These are phyloP conservation scores for Ascodesmis nigricans DNA, from an alignment of 495 filamentous ascomycete genomes.

Conservation along the genomic window DNA sequence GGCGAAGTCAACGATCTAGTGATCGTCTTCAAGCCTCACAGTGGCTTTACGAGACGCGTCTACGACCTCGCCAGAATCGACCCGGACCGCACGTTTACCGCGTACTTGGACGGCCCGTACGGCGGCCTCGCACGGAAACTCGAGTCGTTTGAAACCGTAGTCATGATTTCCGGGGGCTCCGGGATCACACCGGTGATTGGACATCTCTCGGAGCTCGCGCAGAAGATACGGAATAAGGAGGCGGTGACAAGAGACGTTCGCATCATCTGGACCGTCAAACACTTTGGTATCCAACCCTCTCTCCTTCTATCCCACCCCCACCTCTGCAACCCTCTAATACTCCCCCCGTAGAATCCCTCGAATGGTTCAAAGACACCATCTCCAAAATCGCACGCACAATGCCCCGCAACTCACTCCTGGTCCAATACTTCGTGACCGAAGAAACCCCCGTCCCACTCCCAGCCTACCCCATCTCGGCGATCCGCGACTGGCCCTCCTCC, in stretches of 20 bases:
- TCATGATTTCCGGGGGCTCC: slow-evolving; percentile 81
- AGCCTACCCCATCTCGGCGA: slow-evolving; percentile 19
- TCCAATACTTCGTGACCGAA: slow-evolving; percentile 79
- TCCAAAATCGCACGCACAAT: slow-evolving; percentile 67
- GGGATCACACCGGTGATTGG: slow-evolving; percentile 86
- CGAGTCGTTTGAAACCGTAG: slow-evolving; percentile 78
- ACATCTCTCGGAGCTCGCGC: slow-evolving; percentile 75
- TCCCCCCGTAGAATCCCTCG: slow-evolving; percentile 86
- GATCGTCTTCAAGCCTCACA: slow-evolving; percentile 74
- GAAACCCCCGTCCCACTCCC: slow-evolving; percentile 16
- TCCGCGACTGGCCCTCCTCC: slow-evolving; percentile 15
- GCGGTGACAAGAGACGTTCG: slow-evolving; percentile 77
- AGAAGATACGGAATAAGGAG: slow-evolving; percentile 80
- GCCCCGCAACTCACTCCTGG: slow-evolving; percentile 66
- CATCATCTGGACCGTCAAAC: slow-evolving; percentile 78
- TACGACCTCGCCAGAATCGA: slow-evolving; percentile 56
- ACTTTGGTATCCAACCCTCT: slow-evolving; percentile 19
- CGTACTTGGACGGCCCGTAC: slow-evolving; percentile 83
- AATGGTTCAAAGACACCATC: slow-evolving; percentile 89
- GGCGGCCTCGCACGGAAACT: slow-evolving; percentile 82
- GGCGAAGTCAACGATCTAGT: slow-evolving; percentile 70
- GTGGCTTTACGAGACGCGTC: slow-evolving; percentile 67
- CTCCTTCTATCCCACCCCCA: not conserved
- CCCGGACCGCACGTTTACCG: slow-evolving; percentile 68
- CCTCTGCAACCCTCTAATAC: slow-evolving; percentile 16